Conservation (phyloP, 2,329 filamentous ascomycete species). For the Plenodomus lindquistii region DNA sequence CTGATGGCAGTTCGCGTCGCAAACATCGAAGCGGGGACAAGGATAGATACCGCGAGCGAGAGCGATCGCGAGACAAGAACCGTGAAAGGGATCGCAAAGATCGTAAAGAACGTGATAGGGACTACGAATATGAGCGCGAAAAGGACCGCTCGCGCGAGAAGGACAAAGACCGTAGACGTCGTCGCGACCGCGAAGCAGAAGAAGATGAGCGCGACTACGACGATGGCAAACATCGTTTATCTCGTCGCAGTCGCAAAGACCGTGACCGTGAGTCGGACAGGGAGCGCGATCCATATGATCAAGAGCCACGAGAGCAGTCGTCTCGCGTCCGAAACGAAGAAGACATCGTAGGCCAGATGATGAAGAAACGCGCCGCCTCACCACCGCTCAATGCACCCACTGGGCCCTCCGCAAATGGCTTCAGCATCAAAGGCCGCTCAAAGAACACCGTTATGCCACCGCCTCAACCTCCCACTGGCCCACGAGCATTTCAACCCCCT, state of each 20-base stretch:
- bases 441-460: slow-evolving; percentile 31
- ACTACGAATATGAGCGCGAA: slow-evolving; percentile 45
- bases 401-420: slow-evolving; percentile 49
- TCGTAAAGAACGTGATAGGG: slow-evolving; percentile 58
- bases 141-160: slow-evolving; percentile 41
- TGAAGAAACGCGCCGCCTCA: slow-evolving; percentile 33
- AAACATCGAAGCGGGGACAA: slow-evolving; percentile 45
- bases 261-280: slow-evolving; percentile 48
- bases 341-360: slow-evolving; percentile 30
- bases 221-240: slow-evolving; percentile 48
- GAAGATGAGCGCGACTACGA: slow-evolving; percentile 43
- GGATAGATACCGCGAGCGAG: slow-evolving; percentile 34
- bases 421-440: slow-evolving; percentile 48
- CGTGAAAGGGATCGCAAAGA: slow-evolving; percentile 40
- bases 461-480: slow-evolving; percentile 44
- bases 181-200: slow-evolving; percentile 52
- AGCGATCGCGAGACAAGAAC: slow-evolving; percentile 36
- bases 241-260: slow-evolving; percentile 49
- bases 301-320: slow-evolving; percentile 24
- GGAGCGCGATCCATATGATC: slow-evolving; percentile 26
- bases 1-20: slow-evolving; percentile 36
- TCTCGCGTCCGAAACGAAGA: slow-evolving; percentile 16
- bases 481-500: slow-evolving; percentile 39
- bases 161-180: slow-evolving; percentile 52
- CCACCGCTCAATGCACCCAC: slow-evolving; percentile 42